Conservation (phyloP, 257 asterid genomes). For the Ajuga chamaepitys region DNA sequence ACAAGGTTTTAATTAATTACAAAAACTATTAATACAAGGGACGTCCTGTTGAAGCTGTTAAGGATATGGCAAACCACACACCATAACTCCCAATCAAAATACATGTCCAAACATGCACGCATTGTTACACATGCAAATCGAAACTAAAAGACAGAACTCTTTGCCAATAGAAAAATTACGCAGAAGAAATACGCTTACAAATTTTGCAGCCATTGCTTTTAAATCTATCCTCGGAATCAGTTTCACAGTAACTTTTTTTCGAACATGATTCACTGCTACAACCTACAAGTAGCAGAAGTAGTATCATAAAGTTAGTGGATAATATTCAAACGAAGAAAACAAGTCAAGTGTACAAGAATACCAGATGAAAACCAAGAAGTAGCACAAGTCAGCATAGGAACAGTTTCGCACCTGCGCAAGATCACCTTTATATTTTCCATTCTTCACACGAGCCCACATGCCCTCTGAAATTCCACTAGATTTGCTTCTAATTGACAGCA, state of each 20-base stretch:
- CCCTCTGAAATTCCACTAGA: slow-evolving; percentile 61
- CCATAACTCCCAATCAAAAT: not conserved
- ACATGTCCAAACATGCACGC: not conserved
- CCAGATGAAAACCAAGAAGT: slow-evolving; percentile 5
- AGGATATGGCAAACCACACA: not conserved
- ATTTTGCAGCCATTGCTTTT: slow-evolving; percentile 86
- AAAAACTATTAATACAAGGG: not conserved
- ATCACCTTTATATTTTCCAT: slow-evolving; percentile 95
- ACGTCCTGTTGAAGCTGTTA: not conserved
- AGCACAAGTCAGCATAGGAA: not conserved
- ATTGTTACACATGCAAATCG: not conserved
- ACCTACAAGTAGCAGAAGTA: slow-evolving; percentile 39
- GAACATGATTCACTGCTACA: slow-evolving; percentile 48
- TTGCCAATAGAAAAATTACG: not conserved
- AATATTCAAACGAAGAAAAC: not conserved
- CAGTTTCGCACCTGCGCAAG: slow-evolving; percentile 59
- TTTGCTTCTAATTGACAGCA: slow-evolving; percentile 56
- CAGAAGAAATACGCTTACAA: slow-evolving; percentile 41
- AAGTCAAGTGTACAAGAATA: not conserved
- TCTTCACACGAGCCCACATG: slow-evolving; percentile 95
- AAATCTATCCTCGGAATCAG: slow-evolving; percentile 89
- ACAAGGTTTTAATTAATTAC: not conserved
- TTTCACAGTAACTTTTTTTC: slow-evolving; percentile 76
- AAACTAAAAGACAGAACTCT: not conserved
- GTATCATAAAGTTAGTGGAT: slow-evolving; percentile 13